phyloP scores from a whole-genome alignment of 768 basidiomycete genomes.

The Tulasnella sp. region DNA sequence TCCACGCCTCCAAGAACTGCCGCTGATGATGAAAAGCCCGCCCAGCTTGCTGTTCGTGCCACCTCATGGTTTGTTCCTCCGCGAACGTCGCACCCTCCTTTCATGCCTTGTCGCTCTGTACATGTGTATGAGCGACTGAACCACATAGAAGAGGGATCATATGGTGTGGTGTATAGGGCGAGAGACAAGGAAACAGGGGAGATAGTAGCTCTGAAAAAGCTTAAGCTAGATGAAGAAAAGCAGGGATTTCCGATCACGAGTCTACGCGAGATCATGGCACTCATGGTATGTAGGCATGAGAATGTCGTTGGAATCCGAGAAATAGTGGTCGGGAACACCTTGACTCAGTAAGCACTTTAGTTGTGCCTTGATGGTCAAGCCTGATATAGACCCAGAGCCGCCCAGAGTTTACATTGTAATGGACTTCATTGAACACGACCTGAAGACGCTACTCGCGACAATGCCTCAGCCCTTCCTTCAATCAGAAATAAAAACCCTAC shows the following conservation, averaged over 20 bases:
- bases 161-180: slow-evolving; percentile 95
- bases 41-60: too few relatives aligned
- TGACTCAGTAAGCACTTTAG: slow-evolving; percentile 78
- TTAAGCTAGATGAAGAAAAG: slow-evolving; percentile 97
- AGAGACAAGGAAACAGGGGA: slow-evolving; percentile 88
- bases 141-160: slow-evolving; percentile 97
- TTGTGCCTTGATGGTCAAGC: slow-evolving; percentile 2
- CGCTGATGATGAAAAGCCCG: too few relatives aligned
- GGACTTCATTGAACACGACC: slow-evolving; percentile 99
- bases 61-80: slow-evolving; percentile 48
- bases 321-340: slow-evolving; percentile 94
- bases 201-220: slow-evolving; percentile 92
- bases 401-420: slow-evolving; percentile 93
- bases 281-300: slow-evolving; percentile 88
- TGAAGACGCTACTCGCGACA: slow-evolving; percentile 84
- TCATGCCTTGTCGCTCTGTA: slow-evolving; percentile 81
- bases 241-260: slow-evolving; percentile 98
- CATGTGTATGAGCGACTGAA: slow-evolving; percentile 90
- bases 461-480: slow-evolving; percentile 97
- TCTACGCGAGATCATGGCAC: slow-evolving; percentile 85
- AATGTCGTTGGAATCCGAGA: slow-evolving; percentile 96
- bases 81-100: slow-evolving; percentile 60
- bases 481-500: slow-evolving; percentile 94
- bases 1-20: background rate
- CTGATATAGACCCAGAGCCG: background rate